A percentile compares a stretch with the other conserved stretches of the same genome.
Conservation (phyloP, 148 eudicot species). For the Camellia granthamiana region DNA sequence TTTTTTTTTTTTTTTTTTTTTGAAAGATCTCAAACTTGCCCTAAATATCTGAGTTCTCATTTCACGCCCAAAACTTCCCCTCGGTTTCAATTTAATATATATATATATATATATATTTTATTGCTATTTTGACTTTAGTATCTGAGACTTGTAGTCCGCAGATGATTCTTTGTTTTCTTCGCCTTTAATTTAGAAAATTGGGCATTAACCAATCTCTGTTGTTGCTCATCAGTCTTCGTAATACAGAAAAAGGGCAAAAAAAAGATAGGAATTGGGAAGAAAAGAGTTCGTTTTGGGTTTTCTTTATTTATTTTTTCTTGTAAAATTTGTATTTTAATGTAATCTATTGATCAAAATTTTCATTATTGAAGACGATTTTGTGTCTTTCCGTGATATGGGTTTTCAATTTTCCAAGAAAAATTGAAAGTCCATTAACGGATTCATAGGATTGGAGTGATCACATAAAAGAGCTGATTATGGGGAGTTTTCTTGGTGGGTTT, state of each 20-base stretch:
- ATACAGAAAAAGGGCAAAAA: neutral
- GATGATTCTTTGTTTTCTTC: constrained; percentile 6
- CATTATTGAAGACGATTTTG: neutral
- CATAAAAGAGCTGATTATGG: constrained; percentile 32
- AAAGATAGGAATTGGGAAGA: constrained; percentile 1
- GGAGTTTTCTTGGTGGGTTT: constrained; percentile 38
- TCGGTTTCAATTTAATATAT: neutral
- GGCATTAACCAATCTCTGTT: neutral
- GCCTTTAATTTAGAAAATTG: neutral
- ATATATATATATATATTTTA: neutral
- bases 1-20: too few species aligned
- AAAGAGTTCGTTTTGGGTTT: neutral
- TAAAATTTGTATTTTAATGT: neutral
- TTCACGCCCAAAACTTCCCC: neutral
- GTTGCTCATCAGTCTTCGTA: neutral
- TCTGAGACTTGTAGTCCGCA: constrained; percentile 10
- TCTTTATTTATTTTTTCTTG: neutral
- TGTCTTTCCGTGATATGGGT: constrained; percentile 21
- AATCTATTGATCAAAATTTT: neutral
- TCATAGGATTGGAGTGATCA: constrained; percentile 16
- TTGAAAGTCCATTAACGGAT: constrained; percentile 18
- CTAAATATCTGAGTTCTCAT: too few species aligned
- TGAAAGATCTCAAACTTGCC: too few species aligned
- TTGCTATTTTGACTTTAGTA: neutral
- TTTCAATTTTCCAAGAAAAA: neutral